Evolutionary conservation across 257 asterid species (phyloP).

Genomic region (Nicotiana tabacum): DNA sequence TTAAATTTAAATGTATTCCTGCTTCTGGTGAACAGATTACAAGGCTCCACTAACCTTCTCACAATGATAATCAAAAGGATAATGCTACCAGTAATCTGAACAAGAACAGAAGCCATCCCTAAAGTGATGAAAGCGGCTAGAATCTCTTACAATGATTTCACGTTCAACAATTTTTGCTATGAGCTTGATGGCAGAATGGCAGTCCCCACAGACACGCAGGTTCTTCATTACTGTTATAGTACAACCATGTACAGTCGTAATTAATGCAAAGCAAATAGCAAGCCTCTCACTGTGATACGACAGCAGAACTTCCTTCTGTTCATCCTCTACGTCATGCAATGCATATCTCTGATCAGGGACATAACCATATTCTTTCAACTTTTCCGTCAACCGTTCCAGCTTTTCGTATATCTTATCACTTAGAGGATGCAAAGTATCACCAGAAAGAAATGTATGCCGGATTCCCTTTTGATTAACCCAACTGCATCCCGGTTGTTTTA

Average conservation of each 20-base stretch:
- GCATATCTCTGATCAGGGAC: slow-evolving; percentile 37
- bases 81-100: slow-evolving; percentile 42
- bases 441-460: slow-evolving; percentile 34
- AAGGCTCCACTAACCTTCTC: background rate
- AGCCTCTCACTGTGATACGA: slow-evolving; percentile 49
- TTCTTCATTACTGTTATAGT: slow-evolving; percentile 54
- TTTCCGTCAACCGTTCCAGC: slow-evolving; percentile 35
- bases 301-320: slow-evolving; percentile 40
- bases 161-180: slow-evolving; percentile 32
- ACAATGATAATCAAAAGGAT: background rate
- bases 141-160: slow-evolving; percentile 43
- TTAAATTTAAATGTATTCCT: background rate
- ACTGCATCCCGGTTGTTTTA: slow-evolving; percentile 64
- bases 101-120: slow-evolving; percentile 61
- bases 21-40: slow-evolving; percentile 5
- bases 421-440: slow-evolving; percentile 38
- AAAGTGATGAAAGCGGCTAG: slow-evolving; percentile 60
- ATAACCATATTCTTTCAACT: slow-evolving; percentile 38
- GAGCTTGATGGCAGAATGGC: slow-evolving; percentile 49
- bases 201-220: slow-evolving; percentile 47
- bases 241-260: slow-evolving; percentile 23
- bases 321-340: slow-evolving; percentile 55
- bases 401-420: slow-evolving; percentile 31
- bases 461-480: slow-evolving; percentile 50
- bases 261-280: slow-evolving; percentile 45